Evolutionary conservation across 2,329 filamentous ascomycete genomes (phyloP), one percentile per base, ranked within the genome.

Genomic region (Fusarium bulbicola): DNA sequence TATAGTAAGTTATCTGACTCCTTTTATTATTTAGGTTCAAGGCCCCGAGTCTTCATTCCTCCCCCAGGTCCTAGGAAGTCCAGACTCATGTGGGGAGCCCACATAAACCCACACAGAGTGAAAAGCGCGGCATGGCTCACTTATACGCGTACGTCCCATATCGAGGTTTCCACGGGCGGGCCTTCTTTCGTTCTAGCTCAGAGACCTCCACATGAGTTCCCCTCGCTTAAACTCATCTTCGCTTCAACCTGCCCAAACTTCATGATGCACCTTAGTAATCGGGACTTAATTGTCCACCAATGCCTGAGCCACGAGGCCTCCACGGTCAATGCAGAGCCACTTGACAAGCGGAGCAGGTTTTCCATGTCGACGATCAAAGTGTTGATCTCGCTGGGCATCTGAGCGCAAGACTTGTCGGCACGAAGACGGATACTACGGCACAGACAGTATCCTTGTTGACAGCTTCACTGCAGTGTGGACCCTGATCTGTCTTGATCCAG

Each of bases 221-320:
- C 57, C 21, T 59, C 34, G 34, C 43, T 59, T 59, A 57, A 46
- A 21, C 26, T 3, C 8, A 12, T 37, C 49, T 6, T 65, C 42
- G 42, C 53, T 58, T 49, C 63, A 28, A 43, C 18, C 28, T 66
- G 30, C 49, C 24, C 24, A 42, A 30, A n/a, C 37, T 28, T 34
- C 34, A 65, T 47, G 16, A 43, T 42, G 11, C 18, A 30, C 15
- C 13, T 26, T 45, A 39, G 60, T 28, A 36, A 39, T 58, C 42
- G 37, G 63, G 18, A n/a, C 26, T 6, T 26, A 49, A 65, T 66
- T 65, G 49, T 66, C 63, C 63, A 66, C 60, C 60, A 66, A 66
- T 65, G 14, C 59, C 26, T 2, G n/a, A 26, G 16, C 10, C 12
- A 53, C 45, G 13, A 39, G n/a, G 7, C 16, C 28, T 34, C 14